Evolutionary conservation across 306 rosid species (phyloP).

Genomic region (Lotus japonicus): DNA sequence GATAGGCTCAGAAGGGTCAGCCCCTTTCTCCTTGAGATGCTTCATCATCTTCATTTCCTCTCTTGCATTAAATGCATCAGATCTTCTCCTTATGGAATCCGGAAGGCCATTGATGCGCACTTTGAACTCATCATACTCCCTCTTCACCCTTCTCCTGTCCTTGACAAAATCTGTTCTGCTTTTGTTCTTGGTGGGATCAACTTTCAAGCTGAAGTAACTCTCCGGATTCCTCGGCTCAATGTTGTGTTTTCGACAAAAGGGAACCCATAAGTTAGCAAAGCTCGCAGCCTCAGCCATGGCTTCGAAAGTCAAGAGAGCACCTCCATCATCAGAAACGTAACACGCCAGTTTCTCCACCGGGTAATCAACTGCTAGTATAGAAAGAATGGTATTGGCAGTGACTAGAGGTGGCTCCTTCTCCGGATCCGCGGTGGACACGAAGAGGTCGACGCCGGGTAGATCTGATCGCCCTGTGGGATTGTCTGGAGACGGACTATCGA

Average conservation of each 20-base stretch:
- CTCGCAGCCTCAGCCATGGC: constrained; percentile 63
- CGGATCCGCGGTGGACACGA: constrained; percentile 50
- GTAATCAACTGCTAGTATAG: constrained; percentile 42
- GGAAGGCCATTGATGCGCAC: constrained; percentile 47
- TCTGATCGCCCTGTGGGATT: constrained; percentile 53
- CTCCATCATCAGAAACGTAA: constrained; percentile 51
- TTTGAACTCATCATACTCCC: constrained; percentile 53
- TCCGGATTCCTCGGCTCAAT: constrained; percentile 54
- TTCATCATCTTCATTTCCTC: constrained; percentile 56
- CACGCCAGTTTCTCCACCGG: constrained; percentile 50
- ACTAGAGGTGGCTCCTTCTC: constrained; percentile 47
- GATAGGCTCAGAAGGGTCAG: constrained; percentile 30
- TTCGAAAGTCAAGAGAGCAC: constrained; percentile 44
- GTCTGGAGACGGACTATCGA: constrained; percentile 30
- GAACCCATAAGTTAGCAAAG: constrained; percentile 54
- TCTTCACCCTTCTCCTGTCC: constrained; percentile 46
- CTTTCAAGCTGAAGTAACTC: constrained; percentile 31
- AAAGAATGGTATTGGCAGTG: constrained; percentile 49
- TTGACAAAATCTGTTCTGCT: constrained; percentile 42
- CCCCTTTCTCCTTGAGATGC: constrained; percentile 38
- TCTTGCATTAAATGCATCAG: constrained; percentile 50
- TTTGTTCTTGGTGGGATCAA: constrained; percentile 51
- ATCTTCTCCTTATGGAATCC: constrained; percentile 46
- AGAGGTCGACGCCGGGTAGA: constrained; percentile 37
- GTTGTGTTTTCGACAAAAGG: constrained; percentile 44